These are phyloP conservation scores for Puccinia brachypodii DNA, from an alignment of 1,284 basidiomycete species.

Conservation along the genomic window DNA sequence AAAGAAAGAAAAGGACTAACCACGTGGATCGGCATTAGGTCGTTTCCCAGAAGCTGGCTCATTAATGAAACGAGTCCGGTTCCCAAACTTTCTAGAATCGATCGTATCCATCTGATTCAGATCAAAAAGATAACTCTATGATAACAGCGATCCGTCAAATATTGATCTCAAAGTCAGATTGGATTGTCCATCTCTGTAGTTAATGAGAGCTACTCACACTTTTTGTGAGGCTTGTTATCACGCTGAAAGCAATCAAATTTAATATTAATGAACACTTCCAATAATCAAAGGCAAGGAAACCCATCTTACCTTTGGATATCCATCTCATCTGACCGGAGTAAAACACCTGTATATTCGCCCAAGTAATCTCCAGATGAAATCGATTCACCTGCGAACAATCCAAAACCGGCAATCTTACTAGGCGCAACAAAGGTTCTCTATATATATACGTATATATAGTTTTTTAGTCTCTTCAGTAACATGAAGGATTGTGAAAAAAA, in stretches of 20 bases:
- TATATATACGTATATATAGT: neutral
- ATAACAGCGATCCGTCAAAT: neutral
- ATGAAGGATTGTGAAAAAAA: neutral
- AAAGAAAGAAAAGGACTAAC: neutral
- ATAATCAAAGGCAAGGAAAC: neutral
- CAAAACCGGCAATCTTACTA: slow-evolving; percentile 20
- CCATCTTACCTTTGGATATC: neutral
- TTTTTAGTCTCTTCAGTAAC: neutral
- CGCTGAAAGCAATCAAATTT: neutral
- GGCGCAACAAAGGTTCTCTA: slow-evolving; percentile 32
- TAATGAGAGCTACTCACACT: neutral
- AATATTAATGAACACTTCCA: neutral
- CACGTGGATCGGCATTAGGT: neutral
- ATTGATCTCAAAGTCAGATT: neutral
- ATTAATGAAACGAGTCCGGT: slow-evolving; percentile 32
- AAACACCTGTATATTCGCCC: slow-evolving; percentile 26
- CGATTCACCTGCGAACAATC: slow-evolving; percentile 18
- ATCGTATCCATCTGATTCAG: neutral
- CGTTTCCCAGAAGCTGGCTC: neutral
- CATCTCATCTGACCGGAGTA: slow-evolving; percentile 9
- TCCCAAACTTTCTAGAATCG: slow-evolving; percentile 21
- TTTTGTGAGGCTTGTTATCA: neutral
- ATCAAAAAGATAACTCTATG: slow-evolving; percentile 28
- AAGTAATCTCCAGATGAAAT: slow-evolving; percentile 1
- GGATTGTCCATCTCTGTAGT: neutral